Conservation (phyloP, 1,284 basidiomycete species). For the Singerocomus inundabilis region DNA sequence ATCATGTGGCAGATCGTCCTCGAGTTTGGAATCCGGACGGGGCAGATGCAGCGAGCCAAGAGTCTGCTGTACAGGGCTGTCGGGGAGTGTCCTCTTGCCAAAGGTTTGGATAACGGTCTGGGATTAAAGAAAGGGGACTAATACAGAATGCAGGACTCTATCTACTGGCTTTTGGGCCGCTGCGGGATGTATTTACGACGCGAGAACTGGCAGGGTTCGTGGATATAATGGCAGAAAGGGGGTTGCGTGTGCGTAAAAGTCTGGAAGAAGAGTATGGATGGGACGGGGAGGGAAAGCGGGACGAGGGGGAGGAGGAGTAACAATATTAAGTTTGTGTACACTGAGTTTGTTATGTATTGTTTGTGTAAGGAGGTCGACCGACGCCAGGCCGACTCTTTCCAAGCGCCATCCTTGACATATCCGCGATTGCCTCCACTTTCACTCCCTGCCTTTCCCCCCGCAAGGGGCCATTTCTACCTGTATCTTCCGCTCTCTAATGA, state of each 20-base stretch:
- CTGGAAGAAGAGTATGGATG: constrained; percentile 67
- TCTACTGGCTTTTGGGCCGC: constrained; percentile 76
- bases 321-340: constrained; percentile 42
- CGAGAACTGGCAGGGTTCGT: constrained; percentile 69
- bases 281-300: constrained; percentile 36
- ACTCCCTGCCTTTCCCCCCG: constrained; percentile 13
- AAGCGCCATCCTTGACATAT: not conserved
- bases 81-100: constrained; percentile 76
- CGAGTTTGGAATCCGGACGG: constrained; percentile 77
- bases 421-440: not conserved
- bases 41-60: constrained; percentile 66
- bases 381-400: constrained; percentile 2
- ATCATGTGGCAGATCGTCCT: constrained; percentile 79
- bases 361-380: constrained; percentile 12
- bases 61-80: constrained; percentile 78
- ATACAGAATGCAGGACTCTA: constrained; percentile 65
- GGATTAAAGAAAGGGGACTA: constrained; percentile 9
- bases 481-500: constrained; percentile 23
- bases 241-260: constrained; percentile 66
- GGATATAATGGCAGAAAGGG: constrained; percentile 82
- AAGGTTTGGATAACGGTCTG: constrained; percentile 51
- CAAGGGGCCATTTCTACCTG: constrained; percentile 23
- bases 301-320: constrained; percentile 48
- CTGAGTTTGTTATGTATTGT: constrained; percentile 15
- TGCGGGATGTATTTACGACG: constrained; percentile 65